Evolutionary conservation across 805 yeast genomes (phyloP), one percentile per base, ranked within the genome.

Genomic region (Candida xiaguanensis): DNA sequence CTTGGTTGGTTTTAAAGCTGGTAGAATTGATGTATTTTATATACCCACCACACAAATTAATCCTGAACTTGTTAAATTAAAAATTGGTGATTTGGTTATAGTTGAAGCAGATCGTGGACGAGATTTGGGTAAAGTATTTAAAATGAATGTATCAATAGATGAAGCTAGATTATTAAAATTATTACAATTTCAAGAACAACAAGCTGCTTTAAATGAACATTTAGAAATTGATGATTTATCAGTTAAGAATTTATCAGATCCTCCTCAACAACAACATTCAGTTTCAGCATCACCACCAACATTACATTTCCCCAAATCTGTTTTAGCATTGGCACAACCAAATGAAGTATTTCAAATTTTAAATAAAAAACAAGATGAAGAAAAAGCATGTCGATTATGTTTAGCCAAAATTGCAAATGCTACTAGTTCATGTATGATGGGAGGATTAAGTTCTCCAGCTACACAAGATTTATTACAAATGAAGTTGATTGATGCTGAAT

Each of bases 61-160:
- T 12, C 19, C 40, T 2, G 54, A 47, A 28, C 39, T 53, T 22
- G 49, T 59, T 19, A 51, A 47, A 23, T 58, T 79, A 31, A 61
- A 65, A 36, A 59, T 67, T 4, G 85, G 85, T 16, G 89, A 83
- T 53, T 68, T 83, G 51, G 91, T 86, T 12, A 77, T 85, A 52
- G 95, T 85, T 13, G 91, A 85, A 53, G 95, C 93, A 1, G 95
- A 85, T 53, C 67, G 95, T 24, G 95, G 95, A 26, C 63, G 78
- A 26, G 95, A 85, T 59, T 68, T 85, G 43, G 95, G 95, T 26
- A 74, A 74, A 52, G 74, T 85, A 32, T 74, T 75, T 26, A 70
- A 73, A 42, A 61, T 79, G 50, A 72, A 77, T 49, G 73, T 85
- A 19, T 63, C 80, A 3, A 61, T 74, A 26, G 85, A 79, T 48